phyloP scores from a whole-genome alignment of 2,329 filamentous ascomycete genomes.

The Hawksworthiomyces lignivorus region DNA sequence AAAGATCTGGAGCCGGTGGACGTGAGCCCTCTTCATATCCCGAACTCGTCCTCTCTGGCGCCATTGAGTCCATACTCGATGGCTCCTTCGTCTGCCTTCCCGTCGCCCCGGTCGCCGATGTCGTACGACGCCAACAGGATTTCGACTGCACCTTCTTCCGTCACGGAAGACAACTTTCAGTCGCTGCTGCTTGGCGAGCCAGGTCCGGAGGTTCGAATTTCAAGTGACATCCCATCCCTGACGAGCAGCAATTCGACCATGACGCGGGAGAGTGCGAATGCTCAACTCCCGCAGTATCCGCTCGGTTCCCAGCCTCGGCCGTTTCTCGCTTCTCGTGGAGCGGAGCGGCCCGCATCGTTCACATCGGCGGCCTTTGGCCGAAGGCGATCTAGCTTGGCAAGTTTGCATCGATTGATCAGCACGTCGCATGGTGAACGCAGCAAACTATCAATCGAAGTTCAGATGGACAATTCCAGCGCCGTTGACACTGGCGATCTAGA shows the following conservation, averaged over 20 bases:
- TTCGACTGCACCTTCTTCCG: conserved; percentile 67
- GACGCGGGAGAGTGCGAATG: conserved; percentile 57
- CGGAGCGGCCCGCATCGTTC: conserved; percentile 53
- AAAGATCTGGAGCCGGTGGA: conserved; percentile 46
- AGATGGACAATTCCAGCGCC: conserved; percentile 32
- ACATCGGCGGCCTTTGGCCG: conserved; percentile 57
- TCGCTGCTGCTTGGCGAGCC: conserved; percentile 67
- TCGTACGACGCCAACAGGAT: conserved; percentile 65
- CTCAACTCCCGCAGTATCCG: conserved; percentile 34
- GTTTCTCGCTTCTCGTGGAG: conserved; percentile 39
- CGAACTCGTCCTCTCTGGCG: conserved; percentile 32
- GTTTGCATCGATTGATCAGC: conserved; percentile 68
- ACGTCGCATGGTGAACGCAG: conserved; percentile 67
- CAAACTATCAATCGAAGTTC: conserved; percentile 64
- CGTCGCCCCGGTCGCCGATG: conserved; percentile 62
- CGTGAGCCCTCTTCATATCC: conserved; percentile 36
- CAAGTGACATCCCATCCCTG: conserved; percentile 61
- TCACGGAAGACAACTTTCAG: conserved; percentile 64
- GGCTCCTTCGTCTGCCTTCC: conserved; percentile 51
- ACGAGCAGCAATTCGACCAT: conserved; percentile 73
- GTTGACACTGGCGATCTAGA: conserved; percentile 33
- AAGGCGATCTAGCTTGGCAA: conserved; percentile 68
- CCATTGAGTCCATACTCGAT: conserved; percentile 60
- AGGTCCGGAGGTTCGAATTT: conserved; percentile 63
- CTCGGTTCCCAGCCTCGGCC: conserved; percentile 36